A percentile compares a stretch with the other conserved stretches of the same genome.
Conservation (phyloP, 1,139 yeast species). For the Ogataea hybrid region DNA sequence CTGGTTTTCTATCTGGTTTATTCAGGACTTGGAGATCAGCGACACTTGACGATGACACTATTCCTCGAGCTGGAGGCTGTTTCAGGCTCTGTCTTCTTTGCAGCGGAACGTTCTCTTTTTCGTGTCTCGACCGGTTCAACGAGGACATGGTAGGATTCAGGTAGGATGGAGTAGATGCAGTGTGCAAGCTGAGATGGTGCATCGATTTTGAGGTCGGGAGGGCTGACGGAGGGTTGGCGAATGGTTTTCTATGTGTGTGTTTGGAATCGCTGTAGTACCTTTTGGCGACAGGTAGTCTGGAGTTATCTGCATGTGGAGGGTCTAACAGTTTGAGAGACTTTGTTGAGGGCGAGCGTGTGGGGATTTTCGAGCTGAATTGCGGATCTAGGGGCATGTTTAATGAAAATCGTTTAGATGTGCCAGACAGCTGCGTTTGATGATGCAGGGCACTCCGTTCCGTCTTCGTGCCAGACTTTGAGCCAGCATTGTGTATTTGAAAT, state of each 20-base stretch:
- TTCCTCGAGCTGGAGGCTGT: conserved; percentile 2
- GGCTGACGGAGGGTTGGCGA: conserved; percentile 1
- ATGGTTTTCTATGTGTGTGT: conserved; percentile 1
- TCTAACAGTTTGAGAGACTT: conserved; percentile 12
- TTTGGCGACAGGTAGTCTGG: conserved; percentile 19
- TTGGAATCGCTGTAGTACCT: conserved; percentile 15
- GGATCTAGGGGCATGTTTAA: conserved; percentile 17
- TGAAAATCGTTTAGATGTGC: conserved; percentile 12
- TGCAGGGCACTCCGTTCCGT: not conserved
- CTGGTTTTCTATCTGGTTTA: conserved; percentile 1
- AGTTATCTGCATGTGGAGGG: conserved; percentile 4
- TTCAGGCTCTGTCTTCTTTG: conserved; percentile 3
- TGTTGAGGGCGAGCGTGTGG: conserved; percentile 21
- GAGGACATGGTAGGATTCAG: conserved; percentile 25
- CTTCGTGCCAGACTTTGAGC: not conserved
- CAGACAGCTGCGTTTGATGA: not conserved
- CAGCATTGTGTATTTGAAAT: conserved; percentile 9
- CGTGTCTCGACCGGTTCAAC: conserved; percentile 11
- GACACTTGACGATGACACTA: conserved; percentile 7
- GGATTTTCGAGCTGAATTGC: conserved; percentile 23
- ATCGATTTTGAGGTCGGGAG: conserved; percentile 14
- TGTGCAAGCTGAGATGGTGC: conserved; percentile 6
- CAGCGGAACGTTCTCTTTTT: conserved; percentile 15
- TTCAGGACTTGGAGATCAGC: conserved; percentile 4
- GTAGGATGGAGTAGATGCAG: conserved; percentile 20